Conservation (phyloP, 2,329 filamentous ascomycete species). For the Nemania sp. region DNA sequence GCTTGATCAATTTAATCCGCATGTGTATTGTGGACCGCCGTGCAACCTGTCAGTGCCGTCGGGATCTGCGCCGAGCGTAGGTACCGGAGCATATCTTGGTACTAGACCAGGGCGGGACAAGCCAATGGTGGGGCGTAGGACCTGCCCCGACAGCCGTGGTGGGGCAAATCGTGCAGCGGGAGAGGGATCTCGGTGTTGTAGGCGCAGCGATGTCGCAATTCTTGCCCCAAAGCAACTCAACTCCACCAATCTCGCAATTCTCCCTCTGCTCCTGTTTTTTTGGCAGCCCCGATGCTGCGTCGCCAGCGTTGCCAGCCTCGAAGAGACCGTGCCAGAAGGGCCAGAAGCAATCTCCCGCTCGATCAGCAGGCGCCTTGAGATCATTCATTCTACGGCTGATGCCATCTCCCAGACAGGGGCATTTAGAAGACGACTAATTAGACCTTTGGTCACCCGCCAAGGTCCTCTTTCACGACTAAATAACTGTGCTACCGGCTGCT, state of each 20-base stretch:
- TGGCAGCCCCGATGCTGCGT: slow-evolving; percentile 31
- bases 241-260: slow-evolving; percentile 36
- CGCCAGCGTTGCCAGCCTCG: slow-evolving; percentile 10
- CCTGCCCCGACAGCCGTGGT: slow-evolving; percentile 34
- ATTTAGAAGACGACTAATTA: slow-evolving; percentile 1
- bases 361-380: neutral
- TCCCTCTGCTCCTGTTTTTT: slow-evolving; percentile 39
- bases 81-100: too few relatives aligned
- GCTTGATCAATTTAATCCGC: slow-evolving; percentile 1
- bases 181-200: slow-evolving; percentile 35
- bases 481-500: neutral
- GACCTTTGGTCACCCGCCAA: slow-evolving; percentile 4
- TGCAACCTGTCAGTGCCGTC: too few relatives aligned
- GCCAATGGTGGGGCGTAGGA: neutral
- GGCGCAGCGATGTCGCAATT: slow-evolving; percentile 44
- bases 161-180: slow-evolving; percentile 26
- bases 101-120: neutral
- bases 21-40: too few relatives aligned
- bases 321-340: slow-evolving; percentile 4
- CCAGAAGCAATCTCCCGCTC: neutral
- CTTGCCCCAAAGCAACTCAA: slow-evolving; percentile 44
- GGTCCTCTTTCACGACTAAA: neutral
- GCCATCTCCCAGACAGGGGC: slow-evolving; percentile 14
- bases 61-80: too few relatives aligned
- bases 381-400: neutral